Conservation (phyloP, 2,329 filamentous ascomycete genomes). For the Calonectria naviculata region DNA sequence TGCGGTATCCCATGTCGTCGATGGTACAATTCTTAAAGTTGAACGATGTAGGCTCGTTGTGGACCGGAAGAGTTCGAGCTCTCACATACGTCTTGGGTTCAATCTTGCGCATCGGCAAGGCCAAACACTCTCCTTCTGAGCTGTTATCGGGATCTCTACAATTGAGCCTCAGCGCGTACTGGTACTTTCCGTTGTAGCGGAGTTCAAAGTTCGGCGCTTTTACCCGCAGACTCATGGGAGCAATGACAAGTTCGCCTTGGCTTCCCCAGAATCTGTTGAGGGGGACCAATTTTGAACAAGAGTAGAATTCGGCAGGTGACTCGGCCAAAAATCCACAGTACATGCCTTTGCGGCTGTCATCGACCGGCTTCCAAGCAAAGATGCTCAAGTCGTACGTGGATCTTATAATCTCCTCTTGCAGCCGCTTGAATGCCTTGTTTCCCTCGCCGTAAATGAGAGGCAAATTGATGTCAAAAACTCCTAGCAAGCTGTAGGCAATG, state of each 20-base stretch:
- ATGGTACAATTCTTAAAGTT: not conserved
- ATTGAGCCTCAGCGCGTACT: slow-evolving; percentile 1
- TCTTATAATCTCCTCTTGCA: slow-evolving; percentile 13
- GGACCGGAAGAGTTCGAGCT: not conserved
- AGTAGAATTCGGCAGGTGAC: not conserved
- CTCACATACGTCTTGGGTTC: not conserved
- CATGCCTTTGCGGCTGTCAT: not conserved
- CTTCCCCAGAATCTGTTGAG: not conserved
- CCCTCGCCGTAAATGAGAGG: slow-evolving; percentile 10
- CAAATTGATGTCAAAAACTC: slow-evolving; percentile 5
- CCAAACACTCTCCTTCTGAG: not conserved
- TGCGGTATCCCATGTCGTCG: not conserved
- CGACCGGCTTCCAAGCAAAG: slow-evolving; percentile 9
- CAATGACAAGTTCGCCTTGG: not conserved
- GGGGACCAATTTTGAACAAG: not conserved
- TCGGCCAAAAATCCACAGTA: slow-evolving; percentile 4
- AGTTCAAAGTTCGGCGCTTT: not conserved
- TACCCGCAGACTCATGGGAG: not conserved
- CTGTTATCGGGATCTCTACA: not conserved
- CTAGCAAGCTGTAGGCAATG: not conserved
- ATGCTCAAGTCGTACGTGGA: slow-evolving; percentile 16
- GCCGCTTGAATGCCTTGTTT: slow-evolving; percentile 1
- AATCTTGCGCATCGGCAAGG: slow-evolving; percentile 4
- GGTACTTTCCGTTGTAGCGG: not conserved
- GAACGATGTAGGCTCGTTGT: not conserved